Base-by-base conservation (phyloP, 2,329 filamentous ascomycete species). In the Dactylellina drechsleri region DNA sequence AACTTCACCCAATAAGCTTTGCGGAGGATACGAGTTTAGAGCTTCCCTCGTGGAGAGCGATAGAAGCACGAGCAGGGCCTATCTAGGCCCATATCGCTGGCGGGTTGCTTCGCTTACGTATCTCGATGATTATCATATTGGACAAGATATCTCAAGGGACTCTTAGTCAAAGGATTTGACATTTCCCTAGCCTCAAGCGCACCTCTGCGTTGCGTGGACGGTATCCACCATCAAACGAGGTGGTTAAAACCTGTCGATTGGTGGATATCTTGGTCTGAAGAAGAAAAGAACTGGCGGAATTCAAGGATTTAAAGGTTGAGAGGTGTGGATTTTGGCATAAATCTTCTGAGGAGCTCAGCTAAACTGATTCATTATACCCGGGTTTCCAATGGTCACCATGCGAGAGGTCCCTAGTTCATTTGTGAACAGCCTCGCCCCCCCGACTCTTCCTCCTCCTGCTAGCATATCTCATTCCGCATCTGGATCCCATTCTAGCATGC, bases 331-430 rank as follows among this genome's bases (percentile, higher is more conserved):
- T 49, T n/a, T 43, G 57, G 10, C 57, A 31, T 5, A n/a, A 52
- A 54, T 16, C 18, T 41, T 59, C 45, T 41, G 18, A 54, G 7
- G 12, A 36, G 15, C 16, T 67, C 56, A 18, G 18, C 12, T 53
- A 43, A 43, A 28, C 26, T 59, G 7, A 20, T 26, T 67, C 16
- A 50, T 28, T 13, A 26, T 13, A 45, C 31, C 64, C 16, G 28
- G 53, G 40, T 45, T 23, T 58, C 71, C 57, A 68, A 75, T 75
- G 71, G 71, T 75, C 58, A 75, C 71, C 47, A 75, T 75, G 71
- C 71, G 71, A 52, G 71, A 75, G 56, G 71, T 75, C 54, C 71
- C 71, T 45, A 75, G 71, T 68, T 67, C 65, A 50, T 75, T 75
- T 66, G 71, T 75, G 71, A 75, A 75, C 64, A 75, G 71, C 52